Base-by-base conservation (phyloP, 2,329 filamentous ascomycete genomes). In the Colletotrichum sp. region DNA sequence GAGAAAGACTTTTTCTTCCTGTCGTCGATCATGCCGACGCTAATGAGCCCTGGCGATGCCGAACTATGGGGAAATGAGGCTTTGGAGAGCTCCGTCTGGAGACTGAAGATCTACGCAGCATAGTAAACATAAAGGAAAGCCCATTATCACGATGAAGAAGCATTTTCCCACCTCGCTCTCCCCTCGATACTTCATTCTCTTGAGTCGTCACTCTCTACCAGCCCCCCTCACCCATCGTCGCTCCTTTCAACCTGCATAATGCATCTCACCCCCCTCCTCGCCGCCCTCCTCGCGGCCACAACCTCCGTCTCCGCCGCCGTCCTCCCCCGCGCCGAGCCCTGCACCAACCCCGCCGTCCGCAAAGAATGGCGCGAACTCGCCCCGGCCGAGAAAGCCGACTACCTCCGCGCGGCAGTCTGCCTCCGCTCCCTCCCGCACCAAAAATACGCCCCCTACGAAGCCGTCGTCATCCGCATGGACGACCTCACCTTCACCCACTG, bases 321-420 rank as follows among this genome's bases (percentile, higher is more conserved):
- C n/a, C 43, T 52, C n/a, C 43, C n/a, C 43, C 43, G 43, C 43
- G 43, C 43, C 43, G 43, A 18, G 3, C n/a, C 43, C n/a, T 52
- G 43, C n/a, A 52, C 43, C 4, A 52, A 7, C n/a, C 43, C 43
- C 10, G 60, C 24, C 15, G 70, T 78, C 65, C 77, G 77, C 36
- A 78, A 77, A 48, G 77, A 78, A 61, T 78, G 77, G 77, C 77
- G 77, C 58, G 77, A 78, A 64, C 75, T 78, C n/a, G 71, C 68
- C 48, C 58, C 60, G 8, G 69, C 52, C 55, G 77, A 78, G 21
- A 78, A 78, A 64, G 69, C 75, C 8, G 77, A 78, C 24, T 78
- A 78, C 61, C 38, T 78, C 73, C 71, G 71, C 34, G 77, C 77
- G 32, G 77, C 76, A 10, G 73, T 76, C 8, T 78, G 77, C 52